phyloP scores from a whole-genome alignment of 202 grass and related monocot species.

The Zizania palustris region DNA sequence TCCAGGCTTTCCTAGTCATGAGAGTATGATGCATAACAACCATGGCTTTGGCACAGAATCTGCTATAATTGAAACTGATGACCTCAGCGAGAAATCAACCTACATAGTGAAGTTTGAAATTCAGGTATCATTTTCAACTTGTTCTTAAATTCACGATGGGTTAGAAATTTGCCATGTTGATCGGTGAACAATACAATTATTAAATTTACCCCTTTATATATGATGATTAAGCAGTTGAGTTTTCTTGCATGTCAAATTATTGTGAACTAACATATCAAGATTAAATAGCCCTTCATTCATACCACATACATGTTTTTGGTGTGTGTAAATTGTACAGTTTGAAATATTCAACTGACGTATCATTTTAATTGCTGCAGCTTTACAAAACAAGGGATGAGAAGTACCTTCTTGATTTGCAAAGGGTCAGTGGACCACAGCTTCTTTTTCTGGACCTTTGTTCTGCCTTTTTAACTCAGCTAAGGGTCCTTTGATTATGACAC shows the following conservation, averaged over 20 bases:
- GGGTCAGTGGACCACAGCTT: conserved; percentile 73
- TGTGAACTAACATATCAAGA: conserved; percentile 5
- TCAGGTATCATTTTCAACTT: conserved; percentile 58
- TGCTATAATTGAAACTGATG: conserved; percentile 82
- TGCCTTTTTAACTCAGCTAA: conserved; percentile 80
- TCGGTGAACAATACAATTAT: neutral
- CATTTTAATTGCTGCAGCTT: conserved; percentile 52
- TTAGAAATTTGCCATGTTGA: neutral
- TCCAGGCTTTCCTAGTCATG: conserved; percentile 50
- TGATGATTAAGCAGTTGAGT: neutral
- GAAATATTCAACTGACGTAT: conserved; percentile 13
- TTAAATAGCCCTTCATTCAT: neutral
- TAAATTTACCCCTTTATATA: too few relatives aligned
- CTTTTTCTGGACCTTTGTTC: conserved; percentile 87
- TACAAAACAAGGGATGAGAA: conserved; percentile 95
- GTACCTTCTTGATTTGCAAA: conserved; percentile 88
- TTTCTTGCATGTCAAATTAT: too few relatives aligned
- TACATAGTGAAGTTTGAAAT: conserved; percentile 92
- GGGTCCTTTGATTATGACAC: conserved; percentile 63
- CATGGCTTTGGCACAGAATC: conserved; percentile 63
- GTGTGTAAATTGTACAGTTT: neutral
- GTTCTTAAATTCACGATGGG: neutral
- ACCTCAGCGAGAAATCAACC: conserved; percentile 50
- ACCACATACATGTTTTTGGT: neutral
- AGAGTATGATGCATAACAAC: conserved; percentile 69